A percentile compares a stretch with the other conserved stretches of the same genome.
Evolutionary conservation across 331 rosid genomes (phyloP).

Genomic region (Quercus tomentella): DNA sequence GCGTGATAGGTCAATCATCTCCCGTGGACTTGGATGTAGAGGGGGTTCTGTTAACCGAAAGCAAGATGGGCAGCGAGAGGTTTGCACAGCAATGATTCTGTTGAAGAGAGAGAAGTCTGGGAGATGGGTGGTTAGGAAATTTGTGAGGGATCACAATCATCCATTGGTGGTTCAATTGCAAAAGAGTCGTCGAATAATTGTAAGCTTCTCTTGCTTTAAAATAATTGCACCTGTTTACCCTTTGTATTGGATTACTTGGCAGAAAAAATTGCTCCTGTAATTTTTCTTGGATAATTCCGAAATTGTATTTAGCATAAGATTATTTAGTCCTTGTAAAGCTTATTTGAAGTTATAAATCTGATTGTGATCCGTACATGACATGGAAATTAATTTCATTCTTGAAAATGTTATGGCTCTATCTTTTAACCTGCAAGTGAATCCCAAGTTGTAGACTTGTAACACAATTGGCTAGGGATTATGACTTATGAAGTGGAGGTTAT

Average conservation of each 20-base stretch:
- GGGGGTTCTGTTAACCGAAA: constrained; percentile 16
- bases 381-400: neutral
- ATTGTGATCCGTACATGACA: neutral
- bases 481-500: no score
- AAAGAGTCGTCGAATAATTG: constrained; percentile 15
- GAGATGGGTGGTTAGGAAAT: constrained; percentile 29
- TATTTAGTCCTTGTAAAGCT: neutral
- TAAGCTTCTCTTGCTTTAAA: constrained; percentile 20
- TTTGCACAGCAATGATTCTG: constrained; percentile 26
- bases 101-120: constrained; percentile 30
- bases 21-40: constrained; percentile 40
- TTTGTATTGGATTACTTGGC: neutral
- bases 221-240: neutral
- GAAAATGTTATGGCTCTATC: neutral
- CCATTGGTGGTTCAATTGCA: constrained; percentile 19
- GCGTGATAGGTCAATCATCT: constrained; percentile 33
- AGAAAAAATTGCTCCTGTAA: no score
- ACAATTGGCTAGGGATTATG: no score
- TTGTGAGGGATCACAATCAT: constrained; percentile 34
- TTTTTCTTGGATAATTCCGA: neutral
- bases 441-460: no score
- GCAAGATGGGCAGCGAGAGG: constrained; percentile 10
- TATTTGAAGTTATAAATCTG: neutral
- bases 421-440: neutral
- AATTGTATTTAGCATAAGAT: neutral